Percentiles rank a stretch among this genome's conserved stretches.
Conservation (phyloP, 2,329 filamentous ascomycete species). For the Plectosphaerella cucumerina region DNA sequence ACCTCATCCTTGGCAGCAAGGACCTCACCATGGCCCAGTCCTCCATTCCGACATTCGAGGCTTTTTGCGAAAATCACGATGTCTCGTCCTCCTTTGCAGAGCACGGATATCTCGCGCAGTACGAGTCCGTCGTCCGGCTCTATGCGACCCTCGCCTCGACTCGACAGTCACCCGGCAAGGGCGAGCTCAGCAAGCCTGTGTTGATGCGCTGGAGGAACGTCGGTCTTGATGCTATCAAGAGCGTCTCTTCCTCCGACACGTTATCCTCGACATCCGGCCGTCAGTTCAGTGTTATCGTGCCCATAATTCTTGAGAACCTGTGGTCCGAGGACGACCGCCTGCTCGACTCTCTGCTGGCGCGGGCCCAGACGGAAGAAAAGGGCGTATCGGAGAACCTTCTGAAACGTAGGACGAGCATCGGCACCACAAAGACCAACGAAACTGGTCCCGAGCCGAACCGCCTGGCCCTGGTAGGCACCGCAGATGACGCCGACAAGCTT, state of each 20-base stretch:
- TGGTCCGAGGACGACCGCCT: conserved; percentile 71
- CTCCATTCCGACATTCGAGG: conserved; percentile 79
- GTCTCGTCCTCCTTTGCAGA: conserved; percentile 81
- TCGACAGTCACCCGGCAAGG: conserved; percentile 45
- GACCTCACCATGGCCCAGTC: conserved; percentile 93
- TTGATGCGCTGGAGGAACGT: conserved; percentile 73
- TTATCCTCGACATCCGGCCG: conserved; percentile 70
- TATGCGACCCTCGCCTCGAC: conserved; percentile 80
- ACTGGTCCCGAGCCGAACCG: conserved; percentile 60
- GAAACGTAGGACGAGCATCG: conserved; percentile 71
- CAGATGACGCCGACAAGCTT: conserved; percentile 81
- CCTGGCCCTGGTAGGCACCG: conserved; percentile 72
- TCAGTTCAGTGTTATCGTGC: conserved; percentile 75
- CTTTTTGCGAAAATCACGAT: conserved; percentile 86
- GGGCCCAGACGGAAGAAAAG: conserved; percentile 65
- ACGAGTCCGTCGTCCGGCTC: conserved; percentile 72
- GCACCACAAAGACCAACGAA: conserved; percentile 70
- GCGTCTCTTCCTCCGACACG: conserved; percentile 74
- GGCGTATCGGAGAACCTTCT: conserved; percentile 59
- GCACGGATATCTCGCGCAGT: conserved; percentile 75
- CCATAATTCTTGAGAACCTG: conserved; percentile 81
- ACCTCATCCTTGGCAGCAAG: conserved; percentile 75
- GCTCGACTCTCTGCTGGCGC: conserved; percentile 63
- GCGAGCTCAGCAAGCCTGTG: conserved; percentile 63
- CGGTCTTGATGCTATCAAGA: conserved; percentile 74